phyloP scores from a whole-genome alignment of 495 filamentous ascomycete genomes.

The Penicillium odoratum region DNA sequence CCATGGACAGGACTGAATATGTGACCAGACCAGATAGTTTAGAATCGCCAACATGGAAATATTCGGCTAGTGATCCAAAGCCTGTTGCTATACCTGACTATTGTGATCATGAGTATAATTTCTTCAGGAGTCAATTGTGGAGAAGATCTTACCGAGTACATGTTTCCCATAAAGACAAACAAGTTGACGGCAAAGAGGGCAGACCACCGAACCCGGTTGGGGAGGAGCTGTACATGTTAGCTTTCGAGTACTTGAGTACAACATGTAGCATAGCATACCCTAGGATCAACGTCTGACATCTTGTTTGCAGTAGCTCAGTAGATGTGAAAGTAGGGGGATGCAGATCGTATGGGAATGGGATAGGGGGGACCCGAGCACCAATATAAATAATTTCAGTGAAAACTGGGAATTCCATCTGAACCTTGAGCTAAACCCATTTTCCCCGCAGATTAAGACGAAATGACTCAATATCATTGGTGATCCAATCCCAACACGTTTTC shows the following conservation, averaged over 20 bases:
- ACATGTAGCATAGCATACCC: background rate
- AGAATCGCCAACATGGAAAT: slow-evolving; percentile 28
- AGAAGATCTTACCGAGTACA: slow-evolving; percentile 31
- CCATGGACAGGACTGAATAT: slow-evolving; percentile 39
- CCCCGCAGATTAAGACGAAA: slow-evolving; percentile 8
- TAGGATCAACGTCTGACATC: slow-evolving; percentile 1
- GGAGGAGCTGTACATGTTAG: slow-evolving; percentile 25
- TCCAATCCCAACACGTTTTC: background rate
- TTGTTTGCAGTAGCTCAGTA: background rate
- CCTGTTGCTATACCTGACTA: slow-evolving; percentile 37
- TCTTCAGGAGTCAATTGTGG: background rate
- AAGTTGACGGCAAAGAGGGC: slow-evolving; percentile 38
- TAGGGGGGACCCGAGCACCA: background rate
- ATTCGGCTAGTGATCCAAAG: slow-evolving; percentile 32
- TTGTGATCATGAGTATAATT: background rate
- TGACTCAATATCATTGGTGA: background rate
- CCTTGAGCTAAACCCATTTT: background rate
- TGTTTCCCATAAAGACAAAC: slow-evolving; percentile 42
- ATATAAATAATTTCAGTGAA: slow-evolving; percentile 15
- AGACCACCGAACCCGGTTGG: slow-evolving; percentile 27
- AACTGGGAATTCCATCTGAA: background rate
- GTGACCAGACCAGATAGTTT: slow-evolving; percentile 31
- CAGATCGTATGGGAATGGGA: slow-evolving; percentile 4
- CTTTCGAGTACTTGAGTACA: background rate
- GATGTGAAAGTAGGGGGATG: background rate